phyloP scores from a whole-genome alignment of 352 stramenopile species.

The Globisporangium cylindrosporum region DNA sequence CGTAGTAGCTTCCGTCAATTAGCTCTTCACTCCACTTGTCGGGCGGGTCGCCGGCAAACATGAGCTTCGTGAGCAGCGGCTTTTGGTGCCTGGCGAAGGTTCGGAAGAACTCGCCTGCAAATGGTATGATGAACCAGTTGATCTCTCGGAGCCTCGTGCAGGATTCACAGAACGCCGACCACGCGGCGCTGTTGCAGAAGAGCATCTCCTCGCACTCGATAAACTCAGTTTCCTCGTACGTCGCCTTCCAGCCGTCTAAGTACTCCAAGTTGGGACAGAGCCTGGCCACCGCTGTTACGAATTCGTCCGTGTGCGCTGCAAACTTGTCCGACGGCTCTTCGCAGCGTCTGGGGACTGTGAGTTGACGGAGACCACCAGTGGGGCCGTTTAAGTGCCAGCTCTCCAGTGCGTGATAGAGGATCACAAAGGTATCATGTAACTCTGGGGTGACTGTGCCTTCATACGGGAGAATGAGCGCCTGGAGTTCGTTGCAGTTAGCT shows the following conservation, averaged over 20 bases:
- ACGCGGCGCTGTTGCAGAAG: conserved; percentile 11
- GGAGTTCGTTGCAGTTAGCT: conserved; percentile 5
- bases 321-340: conserved; percentile 13
- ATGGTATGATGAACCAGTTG: conserved; percentile 20
- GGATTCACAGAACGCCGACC: conserved; percentile 13
- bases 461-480: conserved; percentile 2
- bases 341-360: conserved; percentile 13
- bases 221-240: conserved; percentile 13
- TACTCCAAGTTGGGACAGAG: conserved; percentile 18
- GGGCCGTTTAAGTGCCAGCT: conserved; percentile 7
- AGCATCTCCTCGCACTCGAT: conserved; percentile 22
- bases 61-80: conserved; percentile 15
- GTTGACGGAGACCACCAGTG: conserved; percentile 11
- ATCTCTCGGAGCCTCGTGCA: conserved; percentile 14
- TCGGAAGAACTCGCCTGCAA: conserved; percentile 15
- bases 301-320: conserved; percentile 7
- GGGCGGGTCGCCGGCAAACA: conserved; percentile 13
- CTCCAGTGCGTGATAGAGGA: conserved; percentile 12
- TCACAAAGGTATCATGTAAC: conserved; percentile 6
- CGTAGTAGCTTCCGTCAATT: conserved; percentile 14
- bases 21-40: conserved; percentile 17
- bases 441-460: background rate
- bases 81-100: conserved; percentile 9
- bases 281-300: conserved; percentile 1
- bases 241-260: conserved; percentile 18